A percentile compares a stretch with the other conserved stretches of the same genome.
Conservation (phyloP, 805 yeast species). For the Candida arabinofermentans region DNA sequence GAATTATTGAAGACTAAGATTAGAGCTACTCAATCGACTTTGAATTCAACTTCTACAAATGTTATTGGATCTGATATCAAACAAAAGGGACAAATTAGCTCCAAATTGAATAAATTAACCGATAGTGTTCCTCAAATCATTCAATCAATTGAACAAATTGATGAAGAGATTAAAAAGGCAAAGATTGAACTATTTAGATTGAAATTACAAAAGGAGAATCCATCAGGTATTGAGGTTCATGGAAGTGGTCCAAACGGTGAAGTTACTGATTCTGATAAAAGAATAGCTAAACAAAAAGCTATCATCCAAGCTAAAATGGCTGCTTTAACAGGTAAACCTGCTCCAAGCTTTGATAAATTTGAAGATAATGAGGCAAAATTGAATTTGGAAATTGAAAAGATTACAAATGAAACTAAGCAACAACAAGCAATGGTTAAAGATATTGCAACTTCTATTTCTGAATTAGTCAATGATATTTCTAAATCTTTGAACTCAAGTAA, state of each 20-base stretch:
- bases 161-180: slow-evolving; percentile 61
- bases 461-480: slow-evolving; percentile 42
- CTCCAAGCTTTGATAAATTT: slow-evolving; percentile 40
- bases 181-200: slow-evolving; percentile 62
- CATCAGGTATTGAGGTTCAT: slow-evolving; percentile 56
- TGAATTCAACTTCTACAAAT: slow-evolving; percentile 26
- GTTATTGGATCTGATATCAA: slow-evolving; percentile 35
- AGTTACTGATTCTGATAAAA: slow-evolving; percentile 77
- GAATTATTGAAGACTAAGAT: slow-evolving; percentile 63
- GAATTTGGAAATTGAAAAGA: slow-evolving; percentile 45
- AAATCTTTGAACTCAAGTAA: slow-evolving; percentile 27
- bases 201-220: slow-evolving; percentile 55
- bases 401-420: slow-evolving; percentile 49
- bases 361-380: slow-evolving; percentile 53
- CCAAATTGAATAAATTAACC: slow-evolving; percentile 58
- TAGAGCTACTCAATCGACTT: slow-evolving; percentile 37
- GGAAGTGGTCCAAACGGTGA: slow-evolving; percentile 89
- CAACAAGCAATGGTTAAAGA: slow-evolving; percentile 64
- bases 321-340: slow-evolving; percentile 76
- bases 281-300: slow-evolving; percentile 77
- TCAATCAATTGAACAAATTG: slow-evolving; percentile 56
- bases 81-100: slow-evolving; percentile 48
- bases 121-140: slow-evolving; percentile 72
- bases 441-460: slow-evolving; percentile 66
- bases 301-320: slow-evolving; percentile 85